Evolutionary conservation across 169 alveolate species (phyloP).

Genomic region (Plasmodium vinckei): DNA sequence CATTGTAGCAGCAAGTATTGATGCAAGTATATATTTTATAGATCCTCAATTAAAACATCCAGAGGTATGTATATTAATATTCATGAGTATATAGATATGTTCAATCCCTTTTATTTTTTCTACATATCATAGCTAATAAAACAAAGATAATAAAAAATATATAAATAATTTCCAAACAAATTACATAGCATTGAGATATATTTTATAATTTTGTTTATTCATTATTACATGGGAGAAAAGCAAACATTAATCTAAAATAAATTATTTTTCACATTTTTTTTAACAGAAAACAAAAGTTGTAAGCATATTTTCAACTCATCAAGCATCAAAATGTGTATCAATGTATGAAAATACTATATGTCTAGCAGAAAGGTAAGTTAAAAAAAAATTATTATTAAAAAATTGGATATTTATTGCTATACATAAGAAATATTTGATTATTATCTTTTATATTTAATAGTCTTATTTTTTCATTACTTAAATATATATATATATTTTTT

Average conservation of each 20-base stretch:
- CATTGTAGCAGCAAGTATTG: constrained; percentile 62
- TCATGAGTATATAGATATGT: neutral
- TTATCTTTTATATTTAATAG: neutral
- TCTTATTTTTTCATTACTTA: neutral
- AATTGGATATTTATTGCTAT: neutral
- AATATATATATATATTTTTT: neutral
- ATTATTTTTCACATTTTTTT: neutral
- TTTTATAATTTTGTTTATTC: too few species aligned
- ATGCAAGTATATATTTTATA: constrained; percentile 39
- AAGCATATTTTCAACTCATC: constrained; percentile 19
- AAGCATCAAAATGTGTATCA: constrained; percentile 14
- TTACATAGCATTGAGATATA: too few species aligned
- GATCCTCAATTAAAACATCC: constrained; percentile 34
- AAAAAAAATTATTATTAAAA: neutral
- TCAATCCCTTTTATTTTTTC: too few species aligned
- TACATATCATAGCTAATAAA: too few species aligned
- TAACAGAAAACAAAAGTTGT: constrained; percentile 34
- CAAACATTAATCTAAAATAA: too few species aligned
- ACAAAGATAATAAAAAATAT: too few species aligned
- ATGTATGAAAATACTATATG: constrained; percentile 27
- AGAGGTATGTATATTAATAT: constrained; percentile 12
- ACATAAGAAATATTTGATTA: neutral
- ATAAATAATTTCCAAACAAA: too few species aligned
- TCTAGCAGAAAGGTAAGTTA: constrained; percentile 41
- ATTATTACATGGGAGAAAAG: too few species aligned